Evolutionary conservation across 371 early-diverging fungal species (phyloP), one percentile per base, ranked within the genome.

Genomic region (Mortierella sp.): DNA sequence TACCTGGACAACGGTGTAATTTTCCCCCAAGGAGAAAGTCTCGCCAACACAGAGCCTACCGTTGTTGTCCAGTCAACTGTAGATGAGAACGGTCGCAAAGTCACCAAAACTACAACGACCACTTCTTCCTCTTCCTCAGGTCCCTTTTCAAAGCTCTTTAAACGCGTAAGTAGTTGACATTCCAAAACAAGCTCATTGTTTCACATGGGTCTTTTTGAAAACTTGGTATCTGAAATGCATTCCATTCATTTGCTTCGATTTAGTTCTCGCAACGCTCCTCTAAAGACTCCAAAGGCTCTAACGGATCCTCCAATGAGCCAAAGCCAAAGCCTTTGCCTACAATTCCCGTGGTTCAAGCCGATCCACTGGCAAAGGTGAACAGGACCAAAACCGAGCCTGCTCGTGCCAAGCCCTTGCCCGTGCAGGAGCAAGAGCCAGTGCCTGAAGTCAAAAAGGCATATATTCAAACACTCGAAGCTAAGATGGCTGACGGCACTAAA

Each of bases 111-210:
- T 55, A 55, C 55, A 9, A 55, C 55, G 10, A 55, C 55, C 22
- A 14, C 35, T 32, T 51, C 60, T 26, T 55, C 55, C 11, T 28
- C 55, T 55, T 55, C 55, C 22, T 3, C 8, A 6, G 52, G 52
- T 18, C 69, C 81, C 30, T 68, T 81, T 11, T 72, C 75, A 51
- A 75, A 75, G 64, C 65, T 80, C 54, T 80, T 80, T 28, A 79
- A 79, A 43, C 79, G 74, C 52, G 79, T 79, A 74, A 67, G 79
- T 74, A 2, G 51, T 51, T 18, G 18, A 45, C 47, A 18, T 51
- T 14, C 12, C 43, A 30, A 30, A 30, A 30, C 30, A 30, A 30
- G 30, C 30, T 30, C 4, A 30, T 30, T 30, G 30, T 30, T 30
- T 30, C 30, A 30, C 30, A 30, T 30, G 30, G 4, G 1, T 30